Conservation (phyloP, 345 rosid species). For the Lepidium didymum region DNA sequence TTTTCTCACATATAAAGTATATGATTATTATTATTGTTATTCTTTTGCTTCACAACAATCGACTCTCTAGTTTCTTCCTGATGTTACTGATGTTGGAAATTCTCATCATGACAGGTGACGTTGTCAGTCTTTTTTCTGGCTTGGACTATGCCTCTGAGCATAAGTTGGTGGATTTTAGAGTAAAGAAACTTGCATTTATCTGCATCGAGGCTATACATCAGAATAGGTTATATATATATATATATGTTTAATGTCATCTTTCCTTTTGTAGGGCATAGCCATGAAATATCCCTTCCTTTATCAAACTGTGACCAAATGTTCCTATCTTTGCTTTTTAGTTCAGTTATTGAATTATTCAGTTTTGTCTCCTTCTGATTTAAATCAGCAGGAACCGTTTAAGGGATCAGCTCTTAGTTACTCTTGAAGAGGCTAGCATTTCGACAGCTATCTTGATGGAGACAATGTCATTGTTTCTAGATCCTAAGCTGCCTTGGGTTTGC, state of each 20-base stretch:
- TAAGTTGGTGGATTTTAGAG: constrained; percentile 70
- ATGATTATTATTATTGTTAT: background rate
- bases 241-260: background rate
- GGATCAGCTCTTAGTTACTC: constrained; percentile 48
- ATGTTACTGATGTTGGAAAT: background rate
- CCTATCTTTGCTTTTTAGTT: background rate
- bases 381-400: constrained; percentile 50
- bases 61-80: background rate
- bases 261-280: background rate
- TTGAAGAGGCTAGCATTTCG: constrained; percentile 37
- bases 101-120: constrained; percentile 52
- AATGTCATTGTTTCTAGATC: constrained; percentile 53
- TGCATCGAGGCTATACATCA: constrained; percentile 75
- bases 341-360: constrained; percentile 7
- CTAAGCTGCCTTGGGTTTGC: constrained; percentile 89
- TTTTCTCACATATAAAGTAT: background rate
- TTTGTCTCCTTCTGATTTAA: constrained; percentile 19
- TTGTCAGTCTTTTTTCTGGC: constrained; percentile 61
- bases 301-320: background rate
- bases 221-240: constrained; percentile 41
- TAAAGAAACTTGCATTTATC: constrained; percentile 56
- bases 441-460: constrained; percentile 61
- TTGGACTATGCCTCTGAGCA: constrained; percentile 38
- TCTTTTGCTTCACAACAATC: background rate
- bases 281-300: constrained; percentile 5